These are phyloP conservation scores for Flaveria sonorensis DNA, from an alignment of 129 eudicot genomes.

Conservation along the genomic window DNA sequence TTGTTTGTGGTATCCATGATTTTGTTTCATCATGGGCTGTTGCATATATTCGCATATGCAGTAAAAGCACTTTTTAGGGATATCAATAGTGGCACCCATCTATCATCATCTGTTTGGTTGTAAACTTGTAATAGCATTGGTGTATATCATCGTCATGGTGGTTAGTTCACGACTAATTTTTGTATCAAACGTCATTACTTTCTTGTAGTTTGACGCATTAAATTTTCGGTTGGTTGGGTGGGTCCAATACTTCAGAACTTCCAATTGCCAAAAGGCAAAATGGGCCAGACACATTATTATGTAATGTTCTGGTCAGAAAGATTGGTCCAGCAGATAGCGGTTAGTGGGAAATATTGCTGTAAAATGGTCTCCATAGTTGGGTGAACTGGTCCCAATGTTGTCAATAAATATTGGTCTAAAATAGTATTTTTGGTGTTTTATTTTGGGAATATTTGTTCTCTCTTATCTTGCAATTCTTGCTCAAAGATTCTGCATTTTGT, in stretches of 20 bases:
- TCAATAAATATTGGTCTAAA: background rate
- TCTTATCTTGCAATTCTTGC: background rate
- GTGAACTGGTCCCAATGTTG: background rate
- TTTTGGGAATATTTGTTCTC: background rate
- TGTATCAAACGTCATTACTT: no score
- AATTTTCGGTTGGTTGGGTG: background rate
- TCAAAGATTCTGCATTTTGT: background rate
- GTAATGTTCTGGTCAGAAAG: constrained; percentile 1
- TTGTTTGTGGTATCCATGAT: no score
- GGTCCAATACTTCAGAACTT: background rate
- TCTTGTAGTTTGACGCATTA: background rate
- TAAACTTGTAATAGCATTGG: no score
- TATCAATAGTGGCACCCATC: no score
- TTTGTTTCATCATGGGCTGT: no score
- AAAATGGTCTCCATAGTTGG: background rate
- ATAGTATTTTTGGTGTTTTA: background rate
- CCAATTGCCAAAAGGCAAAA: background rate
- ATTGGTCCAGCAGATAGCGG: background rate
- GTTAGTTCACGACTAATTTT: no score
- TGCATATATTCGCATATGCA: no score
- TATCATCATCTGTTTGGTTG: no score
- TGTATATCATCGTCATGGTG: no score
- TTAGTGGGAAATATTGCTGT: background rate
- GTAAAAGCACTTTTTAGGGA: no score
- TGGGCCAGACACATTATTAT: background rate